These are phyloP conservation scores for Ustilago hordei DNA, from an alignment of 1,284 basidiomycete species.

Conservation along the genomic window DNA sequence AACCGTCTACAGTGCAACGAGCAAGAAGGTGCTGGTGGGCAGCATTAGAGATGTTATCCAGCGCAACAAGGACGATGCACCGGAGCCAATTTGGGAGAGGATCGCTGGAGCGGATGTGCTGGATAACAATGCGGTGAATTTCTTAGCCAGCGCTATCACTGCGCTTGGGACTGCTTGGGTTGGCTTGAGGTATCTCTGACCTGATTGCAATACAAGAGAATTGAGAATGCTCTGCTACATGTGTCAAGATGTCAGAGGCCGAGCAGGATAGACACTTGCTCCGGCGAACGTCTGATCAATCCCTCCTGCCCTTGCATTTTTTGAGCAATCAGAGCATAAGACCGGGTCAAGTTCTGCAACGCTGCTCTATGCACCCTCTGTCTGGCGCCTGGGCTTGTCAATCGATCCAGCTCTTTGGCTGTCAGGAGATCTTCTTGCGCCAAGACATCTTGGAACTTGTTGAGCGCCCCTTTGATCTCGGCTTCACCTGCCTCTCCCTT, in stretches of 20 bases:
- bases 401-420: conserved; percentile 21
- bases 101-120: conserved; percentile 81
- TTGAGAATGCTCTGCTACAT: neutral
- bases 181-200: conserved; percentile 25
- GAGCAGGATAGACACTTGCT: conserved; percentile 49
- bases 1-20: conserved; percentile 79
- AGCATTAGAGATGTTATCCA: conserved; percentile 14
- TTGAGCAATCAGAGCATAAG: conserved; percentile 31
- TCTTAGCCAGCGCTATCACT: conserved; percentile 44
- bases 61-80: conserved; percentile 14
- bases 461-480: conserved; percentile 16
- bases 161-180: conserved; percentile 36
- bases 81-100: conserved; percentile 71
- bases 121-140: conserved; percentile 76
- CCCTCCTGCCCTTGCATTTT: conserved; percentile 22
- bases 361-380: conserved; percentile 35
- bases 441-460: conserved; percentile 39
- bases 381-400: conserved; percentile 31
- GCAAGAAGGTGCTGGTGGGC: conserved; percentile 75
- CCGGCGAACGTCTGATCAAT: conserved; percentile 29
- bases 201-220: neutral
- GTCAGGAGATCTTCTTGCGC: conserved; percentile 47
- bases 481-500: neutral
- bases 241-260: conserved; percentile 28
- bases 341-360: conserved; percentile 28